These are phyloP conservation scores for Gastrodia elata DNA, from an alignment of 106 monocot genomes.

Conservation along the genomic window DNA sequence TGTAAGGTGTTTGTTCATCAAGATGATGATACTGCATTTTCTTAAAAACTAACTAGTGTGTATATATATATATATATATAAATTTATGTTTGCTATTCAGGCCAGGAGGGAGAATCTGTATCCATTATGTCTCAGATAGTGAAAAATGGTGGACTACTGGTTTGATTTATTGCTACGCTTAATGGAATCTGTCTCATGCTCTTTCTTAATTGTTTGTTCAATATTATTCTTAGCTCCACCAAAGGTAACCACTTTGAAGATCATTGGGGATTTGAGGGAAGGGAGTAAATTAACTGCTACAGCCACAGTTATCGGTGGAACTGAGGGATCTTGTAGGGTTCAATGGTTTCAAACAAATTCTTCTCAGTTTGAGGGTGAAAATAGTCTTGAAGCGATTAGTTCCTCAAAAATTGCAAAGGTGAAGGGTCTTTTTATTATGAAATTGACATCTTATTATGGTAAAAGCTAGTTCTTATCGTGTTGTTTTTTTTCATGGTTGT, in stretches of 20 bases:
- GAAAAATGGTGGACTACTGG: slow-evolving; percentile 47
- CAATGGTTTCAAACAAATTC: slow-evolving; percentile 85
- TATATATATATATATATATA: not conserved
- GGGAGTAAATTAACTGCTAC: slow-evolving; percentile 75
- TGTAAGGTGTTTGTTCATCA: not conserved
- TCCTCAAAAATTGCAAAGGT: slow-evolving; percentile 91
- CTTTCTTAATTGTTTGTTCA: not conserved
- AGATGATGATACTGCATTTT: not conserved
- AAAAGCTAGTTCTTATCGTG: not conserved
- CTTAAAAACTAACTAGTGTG: slow-evolving; percentile 4
- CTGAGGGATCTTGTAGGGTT: slow-evolving; percentile 80
- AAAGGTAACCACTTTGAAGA: slow-evolving; percentile 63
- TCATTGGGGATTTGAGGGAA: slow-evolving; percentile 79
- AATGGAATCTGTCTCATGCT: not conserved
- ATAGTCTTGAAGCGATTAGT: slow-evolving; percentile 70
- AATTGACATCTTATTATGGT: not conserved
- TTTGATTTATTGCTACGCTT: not conserved
- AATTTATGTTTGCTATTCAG: slow-evolving; percentile 28
- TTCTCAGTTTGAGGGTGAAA: slow-evolving; percentile 42
- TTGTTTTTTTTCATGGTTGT: not conserved
- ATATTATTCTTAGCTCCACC: slow-evolving; percentile 57
- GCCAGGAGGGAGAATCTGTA: slow-evolving; percentile 68
- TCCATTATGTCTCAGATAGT: slow-evolving; percentile 55
- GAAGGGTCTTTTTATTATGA: slow-evolving; percentile 8
- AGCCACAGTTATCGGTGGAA: slow-evolving; percentile 72